Evolutionary conservation across 176 grass and related monocot genomes (phyloP), one percentile per base, ranked within the genome.

Genomic region (Oryza glumipatula): DNA sequence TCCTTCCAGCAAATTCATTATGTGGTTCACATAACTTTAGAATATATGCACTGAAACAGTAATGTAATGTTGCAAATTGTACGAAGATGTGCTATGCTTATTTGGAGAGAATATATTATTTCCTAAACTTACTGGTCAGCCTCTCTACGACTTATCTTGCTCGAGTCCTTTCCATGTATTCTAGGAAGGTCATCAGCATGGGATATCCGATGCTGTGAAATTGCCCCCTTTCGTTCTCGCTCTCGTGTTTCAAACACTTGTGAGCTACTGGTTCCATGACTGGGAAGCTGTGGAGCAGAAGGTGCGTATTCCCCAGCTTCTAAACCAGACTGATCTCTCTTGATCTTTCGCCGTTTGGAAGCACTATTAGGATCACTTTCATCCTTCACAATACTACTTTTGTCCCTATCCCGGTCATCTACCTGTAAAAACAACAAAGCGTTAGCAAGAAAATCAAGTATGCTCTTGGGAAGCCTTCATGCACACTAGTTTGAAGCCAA

Each of bases 371-470:
- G 88, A 45, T 99, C 96, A 73, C 45, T 76, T 45, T 99, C 96
- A 74, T 99, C 96, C 84, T 99, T 96, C 66, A 84, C 54, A 82
- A 51, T 33, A 49, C 67, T 78, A 68, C 72, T 86, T 80, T 99
- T 99, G 78, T 99, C 93, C 81, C 88, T 92, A 76, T 98, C 93
- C 88, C 84, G 90, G 51, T 96, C 94, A 74, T 99, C 96, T 56
- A 92, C 76, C 96, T 99, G 80, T 51, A 90, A 30, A 80, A 72
- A 46, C 75, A 78, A 73, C 10, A 79, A 70, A 63, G 32, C 11
- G 70, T 64, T 68, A 74, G 32, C 60, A 80, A 75, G 71, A 58
- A 24, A 87, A 65, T n/a, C 22, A 43, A 54, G 70, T 41, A 24
- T 67, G 35, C 45, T 86, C n/a, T 77, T 82, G 16, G 38, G 12